Percentiles rank a stretch among this genome's conserved stretches.
Conservation (phyloP, 768 basidiomycete genomes). For the Hortiboletus flavorubellus region DNA sequence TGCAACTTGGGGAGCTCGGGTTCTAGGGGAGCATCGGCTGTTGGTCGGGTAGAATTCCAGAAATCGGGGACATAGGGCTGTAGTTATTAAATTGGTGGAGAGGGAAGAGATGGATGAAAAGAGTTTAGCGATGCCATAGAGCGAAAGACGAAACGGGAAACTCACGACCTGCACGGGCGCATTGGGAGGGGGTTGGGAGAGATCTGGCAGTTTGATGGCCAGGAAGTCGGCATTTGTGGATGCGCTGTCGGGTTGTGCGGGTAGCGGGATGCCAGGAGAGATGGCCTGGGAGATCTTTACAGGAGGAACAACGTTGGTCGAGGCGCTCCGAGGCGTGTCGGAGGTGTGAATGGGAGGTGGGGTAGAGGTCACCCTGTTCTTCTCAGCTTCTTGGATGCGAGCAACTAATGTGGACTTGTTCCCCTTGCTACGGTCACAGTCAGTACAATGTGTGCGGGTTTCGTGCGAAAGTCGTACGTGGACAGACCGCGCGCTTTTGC, state of each 20-base stretch:
- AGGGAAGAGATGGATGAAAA: slow-evolving; percentile 1
- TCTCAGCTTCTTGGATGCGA: slow-evolving; percentile 52
- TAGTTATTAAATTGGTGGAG: slow-evolving; percentile 1
- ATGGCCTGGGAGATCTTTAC: slow-evolving; percentile 25
- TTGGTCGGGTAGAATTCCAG: slow-evolving; percentile 49
- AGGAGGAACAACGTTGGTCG: slow-evolving; percentile 18
- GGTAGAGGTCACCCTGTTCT: slow-evolving; percentile 22
- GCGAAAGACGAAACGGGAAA: slow-evolving; percentile 5
- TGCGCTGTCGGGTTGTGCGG: slow-evolving; percentile 19
- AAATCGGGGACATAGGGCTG: slow-evolving; percentile 62
- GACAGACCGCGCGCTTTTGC: slow-evolving; percentile 55
- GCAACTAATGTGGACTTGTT: slow-evolving; percentile 55
- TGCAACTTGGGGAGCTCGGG: slow-evolving; percentile 44
- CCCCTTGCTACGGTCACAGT: slow-evolving; percentile 42
- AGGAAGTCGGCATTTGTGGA: slow-evolving; percentile 34
- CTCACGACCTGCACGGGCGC: slow-evolving; percentile 59
- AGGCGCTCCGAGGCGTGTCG: slow-evolving; percentile 25
- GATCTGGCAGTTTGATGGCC: slow-evolving; percentile 56
- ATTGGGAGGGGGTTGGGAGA: slow-evolving; percentile 41
- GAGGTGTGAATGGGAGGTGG: slow-evolving; percentile 2
- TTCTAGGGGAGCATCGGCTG: slow-evolving; percentile 24
- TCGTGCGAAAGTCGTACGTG: slow-evolving; percentile 37
- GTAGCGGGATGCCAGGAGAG: slow-evolving; percentile 43
- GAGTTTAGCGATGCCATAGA: slow-evolving; percentile 4
- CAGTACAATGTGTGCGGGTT: neutral